phyloP scores from a whole-genome alignment of 495 filamentous ascomycete genomes.

The Talaromyces adpressus region DNA sequence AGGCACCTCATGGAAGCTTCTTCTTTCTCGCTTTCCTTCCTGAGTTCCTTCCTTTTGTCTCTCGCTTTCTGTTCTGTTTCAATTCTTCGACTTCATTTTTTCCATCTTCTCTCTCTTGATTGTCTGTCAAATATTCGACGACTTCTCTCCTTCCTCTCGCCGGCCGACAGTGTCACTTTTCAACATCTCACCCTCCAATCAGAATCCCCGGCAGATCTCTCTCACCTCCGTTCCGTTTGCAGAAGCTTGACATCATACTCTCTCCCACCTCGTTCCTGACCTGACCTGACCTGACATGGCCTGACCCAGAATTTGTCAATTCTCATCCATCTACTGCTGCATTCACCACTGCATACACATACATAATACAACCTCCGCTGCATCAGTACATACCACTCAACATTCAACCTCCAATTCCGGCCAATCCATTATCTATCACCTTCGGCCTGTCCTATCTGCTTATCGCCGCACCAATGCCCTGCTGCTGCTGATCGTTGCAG shows the following conservation, averaged over 20 bases:
- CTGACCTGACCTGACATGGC: background rate
- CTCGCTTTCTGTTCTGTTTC: background rate
- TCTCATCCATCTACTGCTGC: background rate
- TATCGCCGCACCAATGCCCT: background rate
- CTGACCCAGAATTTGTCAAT: background rate
- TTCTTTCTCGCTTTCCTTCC: conserved; percentile 12
- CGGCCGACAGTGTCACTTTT: conserved; percentile 5
- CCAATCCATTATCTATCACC: background rate
- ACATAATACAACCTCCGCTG: background rate
- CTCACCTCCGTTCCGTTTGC: conserved; percentile 9
- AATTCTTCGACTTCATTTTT: conserved; percentile 12
- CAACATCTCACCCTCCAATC: conserved; percentile 4
- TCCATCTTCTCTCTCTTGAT: background rate
- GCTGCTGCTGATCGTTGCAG: background rate
- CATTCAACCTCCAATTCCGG: background rate
- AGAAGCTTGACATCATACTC: conserved; percentile 1
- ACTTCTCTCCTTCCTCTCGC: conserved; percentile 7
- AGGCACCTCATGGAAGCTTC: conserved; percentile 4
- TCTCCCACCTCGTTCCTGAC: background rate
- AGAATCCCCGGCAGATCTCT: conserved; percentile 3
- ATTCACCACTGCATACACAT: background rate
- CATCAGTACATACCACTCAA: background rate
- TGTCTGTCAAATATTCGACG: background rate
- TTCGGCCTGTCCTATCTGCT: background rate
- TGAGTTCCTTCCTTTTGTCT: conserved; percentile 13